Base-by-base conservation (phyloP, 352 stramenopile genomes). In the Pseudoperonospora humuli region DNA sequence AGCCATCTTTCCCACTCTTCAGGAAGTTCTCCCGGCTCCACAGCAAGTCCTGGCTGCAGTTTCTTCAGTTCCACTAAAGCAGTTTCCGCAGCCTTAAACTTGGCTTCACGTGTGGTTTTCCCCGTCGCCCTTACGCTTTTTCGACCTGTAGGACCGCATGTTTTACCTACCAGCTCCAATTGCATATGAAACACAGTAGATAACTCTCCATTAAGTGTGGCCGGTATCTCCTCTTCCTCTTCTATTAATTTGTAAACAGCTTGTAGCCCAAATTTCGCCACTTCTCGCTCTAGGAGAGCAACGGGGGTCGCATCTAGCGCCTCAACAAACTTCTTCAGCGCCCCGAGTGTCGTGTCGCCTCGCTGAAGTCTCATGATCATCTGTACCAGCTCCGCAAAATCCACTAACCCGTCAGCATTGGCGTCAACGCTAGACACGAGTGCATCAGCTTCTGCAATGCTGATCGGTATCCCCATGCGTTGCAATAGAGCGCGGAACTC, bases 101-200 rank as follows among this genome's bases (percentile, higher is more conserved):
- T 90, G 40, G 77, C 75, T 36, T 90, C 75, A 42, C 70, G 70
- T 1, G 72, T 84, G 3, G 67, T 78, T 40, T 64, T 75, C 0
- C 75, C 75, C 3, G 66, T 43, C 1, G 57, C 58, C 45, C 74
- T 62, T 2, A 86, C 50, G 18, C 32, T 59, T 37, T 71, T 57
- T 24, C 38, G 34, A n/a, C 64, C 58, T 7, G 48, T 61, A 0
- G 65, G 39, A 1, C 57, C 71, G 27, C 72, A 79, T 29, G 63
- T 79, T 84, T n/a, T 79, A 13, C 71, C 67, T 6, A 58, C 36
- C 14, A n/a, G 59, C 25, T 51, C 53, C 29, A 86, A 41, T 35
- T 77, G 53, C 58, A 90, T 75, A 2, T 70, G 37, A 10, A 74
- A 70, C 2, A 31, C 18, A 10, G 39, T 24, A 13, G 35, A 8